A percentile compares a stretch with the other conserved stretches of the same genome.
These are phyloP conservation scores for Trichoderma oligosporum DNA, from an alignment of 2,329 filamentous ascomycete species.

Conservation along the genomic window DNA sequence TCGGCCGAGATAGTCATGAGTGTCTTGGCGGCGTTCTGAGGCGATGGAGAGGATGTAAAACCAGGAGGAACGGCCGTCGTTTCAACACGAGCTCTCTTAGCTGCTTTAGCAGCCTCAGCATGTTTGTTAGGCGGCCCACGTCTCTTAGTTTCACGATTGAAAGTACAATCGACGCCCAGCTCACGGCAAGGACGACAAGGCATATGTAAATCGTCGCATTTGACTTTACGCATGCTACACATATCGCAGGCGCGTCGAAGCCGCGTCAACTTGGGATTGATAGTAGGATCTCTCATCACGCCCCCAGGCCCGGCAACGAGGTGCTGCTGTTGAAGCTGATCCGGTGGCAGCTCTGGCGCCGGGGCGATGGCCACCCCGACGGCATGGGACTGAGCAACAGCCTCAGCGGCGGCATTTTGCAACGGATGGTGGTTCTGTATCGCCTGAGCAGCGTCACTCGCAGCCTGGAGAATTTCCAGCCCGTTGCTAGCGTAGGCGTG, in stretches of 20 bases:
- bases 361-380: conserved; percentile 14
- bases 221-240: conserved; percentile 60
- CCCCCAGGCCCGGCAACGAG: conserved; percentile 20
- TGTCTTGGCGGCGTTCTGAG: conserved; percentile 47
- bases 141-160: conserved; percentile 54
- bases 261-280: conserved; percentile 52
- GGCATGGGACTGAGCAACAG: conserved; percentile 27
- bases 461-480: conserved; percentile 44
- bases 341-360: conserved; percentile 18
- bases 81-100: conserved; percentile 46
- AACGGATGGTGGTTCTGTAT: conserved; percentile 38
- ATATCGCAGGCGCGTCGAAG: conserved; percentile 58
- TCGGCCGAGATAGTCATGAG: conserved; percentile 44
- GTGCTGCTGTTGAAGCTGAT: conserved; percentile 22
- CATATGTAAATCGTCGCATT: conserved; percentile 55
- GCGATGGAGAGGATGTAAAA: conserved; percentile 37
- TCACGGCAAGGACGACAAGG: conserved; percentile 56
- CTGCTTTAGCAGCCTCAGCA: conserved; percentile 52
- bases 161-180: conserved; percentile 56
- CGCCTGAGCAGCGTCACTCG: conserved; percentile 43
- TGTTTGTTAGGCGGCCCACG: conserved; percentile 58
- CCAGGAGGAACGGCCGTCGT: conserved; percentile 21
- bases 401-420: conserved; percentile 38
- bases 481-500: conserved; percentile 46
- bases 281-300: conserved; percentile 38